Conservation (phyloP, 1,284 basidiomycete species). For the Trichosporon faecale region DNA sequence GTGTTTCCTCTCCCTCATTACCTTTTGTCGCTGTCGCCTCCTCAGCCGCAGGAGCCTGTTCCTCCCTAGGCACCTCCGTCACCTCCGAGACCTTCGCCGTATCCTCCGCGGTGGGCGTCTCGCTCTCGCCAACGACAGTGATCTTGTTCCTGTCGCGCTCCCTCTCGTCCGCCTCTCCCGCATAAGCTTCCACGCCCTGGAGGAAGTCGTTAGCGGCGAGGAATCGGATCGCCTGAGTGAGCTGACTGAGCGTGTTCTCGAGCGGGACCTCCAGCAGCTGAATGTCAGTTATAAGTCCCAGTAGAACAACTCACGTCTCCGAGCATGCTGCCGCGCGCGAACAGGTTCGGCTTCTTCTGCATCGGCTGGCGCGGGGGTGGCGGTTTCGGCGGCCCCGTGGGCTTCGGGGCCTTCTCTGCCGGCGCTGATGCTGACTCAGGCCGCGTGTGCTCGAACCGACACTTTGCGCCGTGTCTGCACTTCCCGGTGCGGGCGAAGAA, state of each 20-base stretch:
- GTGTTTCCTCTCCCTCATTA: not conserved
- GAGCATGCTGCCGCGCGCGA: conserved; percentile 66
- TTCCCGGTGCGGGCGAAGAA: conserved; percentile 40
- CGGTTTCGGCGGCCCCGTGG: conserved; percentile 16
- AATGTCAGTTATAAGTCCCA: not conserved
- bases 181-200: conserved; percentile 71
- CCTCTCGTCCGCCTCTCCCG: conserved; percentile 71
- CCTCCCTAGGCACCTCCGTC: not conserved
- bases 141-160: conserved; percentile 38
- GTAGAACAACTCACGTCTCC: conserved; percentile 61
- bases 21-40: not conserved
- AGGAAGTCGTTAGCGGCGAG: conserved; percentile 90
- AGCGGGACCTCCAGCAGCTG: conserved; percentile 73
- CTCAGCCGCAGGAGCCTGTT: not conserved
- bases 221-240: conserved; percentile 90
- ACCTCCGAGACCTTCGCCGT: not conserved
- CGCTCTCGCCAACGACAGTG: conserved; percentile 19
- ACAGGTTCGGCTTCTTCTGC: conserved; percentile 62
- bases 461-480: conserved; percentile 42
- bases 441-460: conserved; percentile 36
- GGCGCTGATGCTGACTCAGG: not conserved
- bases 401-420: not conserved
- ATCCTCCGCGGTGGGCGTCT: not conserved
- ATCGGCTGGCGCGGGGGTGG: conserved; percentile 57
- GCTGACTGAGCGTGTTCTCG: conserved; percentile 80